Evolutionary conservation across 2,329 filamentous ascomycete species (phyloP), one percentile per base, ranked within the genome.

Genomic region (Colletotrichum liriopes): DNA sequence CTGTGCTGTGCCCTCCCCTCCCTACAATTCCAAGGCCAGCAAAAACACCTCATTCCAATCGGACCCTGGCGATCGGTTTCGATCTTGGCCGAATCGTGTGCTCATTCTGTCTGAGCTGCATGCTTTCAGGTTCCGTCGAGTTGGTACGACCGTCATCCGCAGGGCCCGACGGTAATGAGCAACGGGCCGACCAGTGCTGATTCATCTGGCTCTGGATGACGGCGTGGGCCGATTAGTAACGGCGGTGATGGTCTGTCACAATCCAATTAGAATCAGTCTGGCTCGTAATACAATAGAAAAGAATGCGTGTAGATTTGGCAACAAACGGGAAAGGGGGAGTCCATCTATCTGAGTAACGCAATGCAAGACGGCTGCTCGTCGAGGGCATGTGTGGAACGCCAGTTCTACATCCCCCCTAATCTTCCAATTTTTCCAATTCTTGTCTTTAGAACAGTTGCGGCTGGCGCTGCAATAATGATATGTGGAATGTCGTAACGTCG

Each of bases 211-310:
- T 29, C 39, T 49, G 32, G 41, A 55, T 35, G 64, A 23, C 23
- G 51, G 39, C 9, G 47, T n/a, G 26, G 54, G 80, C 47, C 61
- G 67, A 66, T 73, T 72, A 73, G 58, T 73, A 62, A 65, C 71
- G 71, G 78, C 81, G 84, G 75, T 81, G 82, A 74, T 78, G 82
- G 77, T 86, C 84, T 86, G 80, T 82, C 81, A 82, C 79, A 81
- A 77, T 77, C 72, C 72, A 77, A 79, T 75, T 77, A 74, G 77
- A 78, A 83, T 86, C 84, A 86, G 84, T 81, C 78, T 75, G 75
- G 74, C 75, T 79, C 77, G 74, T 76, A 76, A 75, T 75, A 78
- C 76, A 45, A 66, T 39, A n/a, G 58, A 70, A 52, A 61, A 73
- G 76, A 74, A 59, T 74, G 71, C 74, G 73, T 75, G 65, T 74